These are phyloP conservation scores for Leccinum disarticulatum DNA, from an alignment of 768 basidiomycete genomes.

Conservation along the genomic window DNA sequence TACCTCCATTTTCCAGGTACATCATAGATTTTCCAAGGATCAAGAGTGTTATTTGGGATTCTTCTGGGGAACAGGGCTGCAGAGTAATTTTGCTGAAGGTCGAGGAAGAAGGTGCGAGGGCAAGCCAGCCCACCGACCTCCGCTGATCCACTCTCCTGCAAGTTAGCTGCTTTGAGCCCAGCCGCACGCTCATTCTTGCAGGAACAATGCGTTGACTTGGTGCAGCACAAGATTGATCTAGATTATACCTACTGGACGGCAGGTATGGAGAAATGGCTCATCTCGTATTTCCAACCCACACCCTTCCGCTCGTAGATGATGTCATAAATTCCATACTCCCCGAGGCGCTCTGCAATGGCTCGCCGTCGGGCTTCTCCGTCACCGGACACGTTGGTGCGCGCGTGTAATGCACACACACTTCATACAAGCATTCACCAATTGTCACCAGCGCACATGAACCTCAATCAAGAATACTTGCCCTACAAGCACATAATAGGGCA, in stretches of 20 bases:
- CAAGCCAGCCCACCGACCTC: neutral
- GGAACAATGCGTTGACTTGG: conserved; percentile 54
- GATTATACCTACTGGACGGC: conserved; percentile 89
- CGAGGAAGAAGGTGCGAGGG: conserved; percentile 53
- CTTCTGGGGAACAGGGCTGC: conserved; percentile 44
- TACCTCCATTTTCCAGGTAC: conserved; percentile 38
- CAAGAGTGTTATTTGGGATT: conserved; percentile 55
- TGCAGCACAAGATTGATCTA: conserved; percentile 59
- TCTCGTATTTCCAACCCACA: neutral
- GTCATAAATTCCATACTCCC: conserved; percentile 83
- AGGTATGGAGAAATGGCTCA: conserved; percentile 44
- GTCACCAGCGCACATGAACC: conserved; percentile 80
- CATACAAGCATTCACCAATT: conserved; percentile 3
- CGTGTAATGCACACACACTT: neutral
- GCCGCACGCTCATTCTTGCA: conserved; percentile 57
- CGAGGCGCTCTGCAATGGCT: conserved; percentile 68
- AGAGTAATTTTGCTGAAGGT: conserved; percentile 70
- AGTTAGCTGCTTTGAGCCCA: conserved; percentile 67
- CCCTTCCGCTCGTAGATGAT: conserved; percentile 55
- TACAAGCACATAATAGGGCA: conserved; percentile 91
- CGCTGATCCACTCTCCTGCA: conserved; percentile 26
- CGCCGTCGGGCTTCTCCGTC: conserved; percentile 84
- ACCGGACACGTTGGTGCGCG: conserved; percentile 86
- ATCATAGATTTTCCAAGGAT: conserved; percentile 71
- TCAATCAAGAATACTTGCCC: conserved; percentile 86